Percentiles rank a stretch among this genome's conserved stretches.
Conservation (phyloP, 768 basidiomycete species). For the Termitomyces sp. region DNA sequence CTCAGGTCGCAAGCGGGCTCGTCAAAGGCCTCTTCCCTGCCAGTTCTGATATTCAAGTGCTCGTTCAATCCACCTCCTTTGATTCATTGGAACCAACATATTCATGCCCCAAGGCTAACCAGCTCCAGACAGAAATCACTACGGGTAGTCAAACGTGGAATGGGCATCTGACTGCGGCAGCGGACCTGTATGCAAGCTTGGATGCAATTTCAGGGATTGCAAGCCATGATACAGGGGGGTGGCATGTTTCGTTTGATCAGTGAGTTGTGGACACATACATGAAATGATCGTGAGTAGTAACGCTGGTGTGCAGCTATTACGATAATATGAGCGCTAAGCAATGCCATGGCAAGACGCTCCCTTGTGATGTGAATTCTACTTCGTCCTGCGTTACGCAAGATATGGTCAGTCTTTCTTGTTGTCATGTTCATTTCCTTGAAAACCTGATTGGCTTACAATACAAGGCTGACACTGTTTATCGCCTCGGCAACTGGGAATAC, state of each 20-base stretch:
- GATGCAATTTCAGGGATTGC: conserved; percentile 39
- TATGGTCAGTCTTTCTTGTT: conserved; percentile 19
- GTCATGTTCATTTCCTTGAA: neutral
- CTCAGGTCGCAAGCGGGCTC: conserved; percentile 45
- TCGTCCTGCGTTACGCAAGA: conserved; percentile 39
- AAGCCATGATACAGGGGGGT: conserved; percentile 34
- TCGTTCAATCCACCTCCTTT: conserved; percentile 34
- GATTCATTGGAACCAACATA: conserved; percentile 47
- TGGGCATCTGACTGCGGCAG: conserved; percentile 32
- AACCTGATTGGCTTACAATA: neutral
- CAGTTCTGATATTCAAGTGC: conserved; percentile 25
- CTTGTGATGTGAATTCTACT: conserved; percentile 40
- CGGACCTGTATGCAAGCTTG: conserved; percentile 33
- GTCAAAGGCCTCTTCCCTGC: conserved; percentile 40
- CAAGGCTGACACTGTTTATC: conserved; percentile 46
- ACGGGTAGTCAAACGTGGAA: conserved; percentile 35
- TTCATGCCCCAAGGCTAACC: conserved; percentile 33
- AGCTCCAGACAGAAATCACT: conserved; percentile 29
- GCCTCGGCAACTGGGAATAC: conserved; percentile 60
- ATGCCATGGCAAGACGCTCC: conserved; percentile 40
- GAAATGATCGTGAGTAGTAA: neutral
- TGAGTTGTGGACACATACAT: conserved; percentile 17
- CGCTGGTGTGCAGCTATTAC: conserved; percentile 32
- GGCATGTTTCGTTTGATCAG: conserved; percentile 51
- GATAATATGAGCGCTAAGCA: conserved; percentile 48